phyloP scores from a whole-genome alignment of 2,329 filamentous ascomycete species.

The Malbranchea cinnamomea region DNA sequence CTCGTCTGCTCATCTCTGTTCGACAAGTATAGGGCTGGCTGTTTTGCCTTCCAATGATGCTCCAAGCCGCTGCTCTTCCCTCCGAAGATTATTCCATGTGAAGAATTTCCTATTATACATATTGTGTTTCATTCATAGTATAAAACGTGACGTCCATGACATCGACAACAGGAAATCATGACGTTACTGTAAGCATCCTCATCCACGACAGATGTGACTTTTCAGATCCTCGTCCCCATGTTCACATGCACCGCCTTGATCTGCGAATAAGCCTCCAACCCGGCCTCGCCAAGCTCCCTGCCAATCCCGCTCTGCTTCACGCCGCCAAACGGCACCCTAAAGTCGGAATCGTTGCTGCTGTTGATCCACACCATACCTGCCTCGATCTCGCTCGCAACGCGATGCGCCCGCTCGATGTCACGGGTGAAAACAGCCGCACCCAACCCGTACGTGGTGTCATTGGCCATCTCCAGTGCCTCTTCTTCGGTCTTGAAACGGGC shows the following conservation, averaged over 20 bases:
- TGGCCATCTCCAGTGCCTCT: conserved; percentile 42
- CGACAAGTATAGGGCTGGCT: too few species aligned
- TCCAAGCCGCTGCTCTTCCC: too few species aligned
- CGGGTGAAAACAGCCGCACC: conserved; percentile 45
- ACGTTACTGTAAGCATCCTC: too few species aligned
- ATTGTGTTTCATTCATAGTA: too few species aligned
- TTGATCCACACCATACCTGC: conserved; percentile 60
- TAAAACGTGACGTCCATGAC: too few species aligned
- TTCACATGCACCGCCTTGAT: conserved; percentile 38
- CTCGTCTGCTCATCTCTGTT: too few species aligned
- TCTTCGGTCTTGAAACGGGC: conserved; percentile 44
- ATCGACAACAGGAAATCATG: too few species aligned
- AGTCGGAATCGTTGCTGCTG: conserved; percentile 35
- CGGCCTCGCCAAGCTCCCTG: conserved; percentile 45
- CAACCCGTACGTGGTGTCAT: conserved; percentile 43
- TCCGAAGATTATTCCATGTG: too few species aligned
- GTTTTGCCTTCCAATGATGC: too few species aligned
- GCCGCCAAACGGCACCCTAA: conserved; percentile 44
- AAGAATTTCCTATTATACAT: too few species aligned
- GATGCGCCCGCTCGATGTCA: conserved; percentile 48
- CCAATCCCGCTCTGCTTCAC: conserved; percentile 50
- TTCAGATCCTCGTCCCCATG: conserved; percentile 26
- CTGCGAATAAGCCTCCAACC: conserved; percentile 46
- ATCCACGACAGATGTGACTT: too few species aligned
- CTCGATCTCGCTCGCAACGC: conserved; percentile 41